Base-by-base conservation (phyloP, 305 asterid genomes). In the Plantago coronopus region DNA sequence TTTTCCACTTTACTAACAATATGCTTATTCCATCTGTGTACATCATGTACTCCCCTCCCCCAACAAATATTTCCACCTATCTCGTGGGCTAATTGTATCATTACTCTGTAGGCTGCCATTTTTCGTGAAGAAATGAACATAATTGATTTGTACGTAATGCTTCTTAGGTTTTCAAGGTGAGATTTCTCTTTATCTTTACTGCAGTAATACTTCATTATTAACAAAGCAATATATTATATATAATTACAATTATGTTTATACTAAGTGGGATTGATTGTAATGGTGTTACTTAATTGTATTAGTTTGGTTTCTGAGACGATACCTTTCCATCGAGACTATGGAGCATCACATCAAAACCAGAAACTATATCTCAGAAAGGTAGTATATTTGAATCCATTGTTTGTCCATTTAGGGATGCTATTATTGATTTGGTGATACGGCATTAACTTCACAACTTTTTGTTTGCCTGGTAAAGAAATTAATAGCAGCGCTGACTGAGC, bases 251-350 rank as follows among this genome's bases (percentile, higher is more conserved):
- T 70, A 50, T 54, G 74, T 48, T 38, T 61, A 63, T 56, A 72
- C 57, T 58, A 66, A 34, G 23, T 44, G 29, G 54, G 64, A 67
- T 68, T 49, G 48, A 62, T 56, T 57, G 70, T 75, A 69, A 64
- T 70, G 75, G 61, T 45, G 18, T 70, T 62, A 65, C 71, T 54
- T 73, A 54, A 64, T 62, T 71, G 70, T 71, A 74, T 67, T 73
- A 91, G 98, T 78, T 81, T 91, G 98, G 95, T 84, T 58, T 68
- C 85, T 43, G 98, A 91, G 89, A 91, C 98, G 50, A 86, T 91
- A 71, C 98, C 98, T 43, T 66, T 71, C 77, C 98, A 91, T 85
- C 90, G 83, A 64, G 98, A 91, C 64, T 91, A 86, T 60, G 72
- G 77, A 67, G 51, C 84, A 67, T 76, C 85, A 57, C 63, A 75